Evolutionary conservation across 441 rosid species (phyloP), one percentile per base, ranked within the genome.

Genomic region (Rhodomyrtus psidioides): DNA sequence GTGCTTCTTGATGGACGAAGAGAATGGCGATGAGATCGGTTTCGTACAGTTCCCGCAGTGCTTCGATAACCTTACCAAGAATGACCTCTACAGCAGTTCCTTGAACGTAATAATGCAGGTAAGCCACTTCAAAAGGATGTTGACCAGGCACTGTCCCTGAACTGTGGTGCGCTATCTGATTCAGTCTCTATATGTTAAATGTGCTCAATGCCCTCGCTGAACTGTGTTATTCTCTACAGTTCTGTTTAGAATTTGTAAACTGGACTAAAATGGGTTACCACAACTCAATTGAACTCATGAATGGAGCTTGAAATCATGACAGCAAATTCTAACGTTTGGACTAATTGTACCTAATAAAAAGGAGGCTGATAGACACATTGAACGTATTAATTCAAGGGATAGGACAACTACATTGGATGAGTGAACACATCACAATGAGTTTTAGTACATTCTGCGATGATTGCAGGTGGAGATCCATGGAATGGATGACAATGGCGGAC

Each of bases 1-100:
- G 53, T 89, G 91, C 85, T 83, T 89, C 83, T 85, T 89, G 70
- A 84, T 88, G 86, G 89, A 86, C 14, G 87, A 65, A 55, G 55
- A 79, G 44, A 19, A 82, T 6, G 53, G 85, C 30, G 58, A 83
- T 44, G 76, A 84, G 84, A 79, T 88, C 14, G 89, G 88, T 28
- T 88, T 83, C 70, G 88, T 90, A 23, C 90, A 88, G 84, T 70
- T 27, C 84, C 91, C 90, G 23, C 90, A 86, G 82, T 28, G 24
- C 42, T 89, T 85, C 21, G 28, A 74, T 46, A 89, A 89, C 83
- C 17, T 81, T 19, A 87, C 89, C 12, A 89, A 84, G 70, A 89
- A 89, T 56, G 90, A 89, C 62, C 26, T 89, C 8, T 89, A 89
- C 30, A 2, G 86, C 83, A 87, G 76, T 65, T 74, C 70, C 55